A percentile compares a stretch with the other conserved stretches of the same genome.
Evolutionary conservation across 148 eudicot genomes (phyloP).

Genomic region (Drosera capensis): DNA sequence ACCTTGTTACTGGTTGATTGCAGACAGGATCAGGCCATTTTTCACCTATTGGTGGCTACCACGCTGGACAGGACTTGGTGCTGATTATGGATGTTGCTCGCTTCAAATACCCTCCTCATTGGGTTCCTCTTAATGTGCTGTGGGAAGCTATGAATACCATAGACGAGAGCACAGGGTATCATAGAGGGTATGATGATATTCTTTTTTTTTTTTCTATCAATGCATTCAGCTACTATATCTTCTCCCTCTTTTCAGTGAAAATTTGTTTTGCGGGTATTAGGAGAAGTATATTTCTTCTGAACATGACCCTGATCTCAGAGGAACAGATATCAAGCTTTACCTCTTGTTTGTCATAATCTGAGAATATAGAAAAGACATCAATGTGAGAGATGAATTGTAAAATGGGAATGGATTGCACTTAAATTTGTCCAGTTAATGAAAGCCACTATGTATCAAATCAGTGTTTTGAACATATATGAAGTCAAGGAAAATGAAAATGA

Average conservation of each 20-base stretch:
- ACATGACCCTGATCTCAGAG: no score
- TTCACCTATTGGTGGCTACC: conserved; percentile 43
- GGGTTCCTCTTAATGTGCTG: conserved; percentile 37
- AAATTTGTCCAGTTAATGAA: no score
- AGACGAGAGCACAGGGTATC: conserved; percentile 24
- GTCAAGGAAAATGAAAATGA: no score
- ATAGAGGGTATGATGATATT: conserved; percentile 21
- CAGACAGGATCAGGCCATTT: conserved; percentile 47
- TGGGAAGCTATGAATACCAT: conserved; percentile 46
- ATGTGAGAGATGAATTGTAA: no score
- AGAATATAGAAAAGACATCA: neutral
- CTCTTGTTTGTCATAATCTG: no score
- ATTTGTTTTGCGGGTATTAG: neutral
- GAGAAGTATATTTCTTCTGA: no score
- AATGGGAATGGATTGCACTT: no score
- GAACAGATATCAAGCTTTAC: no score
- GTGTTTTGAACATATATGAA: no score
- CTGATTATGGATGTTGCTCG: conserved; percentile 47
- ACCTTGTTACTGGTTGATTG: neutral
- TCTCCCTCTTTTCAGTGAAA: neutral
- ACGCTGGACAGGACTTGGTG: conserved; percentile 31
- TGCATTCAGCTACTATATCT: neutral
- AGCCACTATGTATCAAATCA: no score
- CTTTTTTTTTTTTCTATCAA: neutral
- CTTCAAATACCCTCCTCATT: conserved; percentile 42